These are phyloP conservation scores for Phanerochaete sordida DNA, from an alignment of 768 basidiomycete genomes.

Conservation along the genomic window DNA sequence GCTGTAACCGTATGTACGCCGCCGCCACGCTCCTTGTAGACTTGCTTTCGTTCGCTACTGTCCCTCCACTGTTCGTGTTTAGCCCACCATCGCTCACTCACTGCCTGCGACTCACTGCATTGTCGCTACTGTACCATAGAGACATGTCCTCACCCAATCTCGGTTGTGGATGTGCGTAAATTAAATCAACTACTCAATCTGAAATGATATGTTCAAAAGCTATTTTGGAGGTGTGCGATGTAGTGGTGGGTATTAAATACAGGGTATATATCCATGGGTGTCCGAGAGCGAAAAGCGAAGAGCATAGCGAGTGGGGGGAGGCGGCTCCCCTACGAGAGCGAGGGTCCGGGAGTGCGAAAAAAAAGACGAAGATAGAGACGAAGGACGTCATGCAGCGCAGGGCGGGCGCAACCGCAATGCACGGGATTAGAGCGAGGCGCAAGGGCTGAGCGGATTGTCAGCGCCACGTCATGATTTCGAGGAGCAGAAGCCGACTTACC, in stretches of 20 bases:
- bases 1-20: background rate
- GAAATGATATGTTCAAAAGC: no score
- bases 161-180: no score
- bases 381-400: background rate
- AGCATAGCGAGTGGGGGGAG: background rate
- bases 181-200: no score
- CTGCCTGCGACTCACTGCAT: background rate
- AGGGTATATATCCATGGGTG: background rate
- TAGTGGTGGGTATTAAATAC: background rate
- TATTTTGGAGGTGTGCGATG: no score
- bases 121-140: background rate
- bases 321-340: no score
- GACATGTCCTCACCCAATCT: no score
- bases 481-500: background rate
- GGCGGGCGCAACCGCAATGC: background rate
- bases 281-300: background rate
- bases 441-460: background rate
- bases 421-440: background rate
- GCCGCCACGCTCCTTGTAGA: background rate
- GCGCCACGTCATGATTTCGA: background rate
- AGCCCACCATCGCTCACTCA: background rate
- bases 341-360: background rate
- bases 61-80: background rate
- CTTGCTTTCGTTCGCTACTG: background rate
- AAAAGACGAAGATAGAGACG: background rate